These are phyloP conservation scores for Sporothrix phasma DNA, from an alignment of 2,329 filamentous ascomycete genomes.

Conservation along the genomic window DNA sequence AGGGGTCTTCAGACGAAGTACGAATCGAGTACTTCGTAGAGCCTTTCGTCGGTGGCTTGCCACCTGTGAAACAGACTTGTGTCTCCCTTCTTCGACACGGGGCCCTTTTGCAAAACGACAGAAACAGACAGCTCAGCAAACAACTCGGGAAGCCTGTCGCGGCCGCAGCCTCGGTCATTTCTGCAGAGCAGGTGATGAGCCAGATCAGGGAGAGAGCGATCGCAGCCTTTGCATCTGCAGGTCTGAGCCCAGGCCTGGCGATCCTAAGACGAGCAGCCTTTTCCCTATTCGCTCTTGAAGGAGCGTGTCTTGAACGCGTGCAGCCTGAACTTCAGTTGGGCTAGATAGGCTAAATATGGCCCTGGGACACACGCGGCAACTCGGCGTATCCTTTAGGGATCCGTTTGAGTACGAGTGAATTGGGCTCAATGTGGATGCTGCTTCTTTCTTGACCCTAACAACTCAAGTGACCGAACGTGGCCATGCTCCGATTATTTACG, in stretches of 20 bases:
- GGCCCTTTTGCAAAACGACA: not conserved
- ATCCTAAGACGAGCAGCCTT: not conserved
- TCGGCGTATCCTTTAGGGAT: too few relatives aligned
- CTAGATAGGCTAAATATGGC: not conserved
- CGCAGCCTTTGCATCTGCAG: not conserved
- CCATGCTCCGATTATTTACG: not conserved
- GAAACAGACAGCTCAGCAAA: too few relatives aligned
- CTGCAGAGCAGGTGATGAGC: not conserved
- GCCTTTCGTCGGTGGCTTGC: not conserved
- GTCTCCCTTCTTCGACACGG: too few relatives aligned
- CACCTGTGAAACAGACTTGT: conserved; percentile 1
- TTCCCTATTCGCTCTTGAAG: not conserved
- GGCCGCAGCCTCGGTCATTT: not conserved
- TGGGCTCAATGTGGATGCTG: too few relatives aligned
- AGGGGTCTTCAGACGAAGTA: not conserved
- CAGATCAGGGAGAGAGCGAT: not conserved
- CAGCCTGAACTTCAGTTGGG: not conserved
- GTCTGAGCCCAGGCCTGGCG: not conserved
- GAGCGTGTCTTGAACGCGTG: conserved; percentile 2
- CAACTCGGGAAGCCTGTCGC: too few relatives aligned
- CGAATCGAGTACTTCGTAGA: too few relatives aligned
- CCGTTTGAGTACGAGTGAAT: too few relatives aligned
- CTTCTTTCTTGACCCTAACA: not conserved
- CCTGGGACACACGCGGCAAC: too few relatives aligned
- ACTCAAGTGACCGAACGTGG: not conserved